Evolutionary conservation across 441 rosid genomes (phyloP).

Genomic region (Arabidopsis hybrid): DNA sequence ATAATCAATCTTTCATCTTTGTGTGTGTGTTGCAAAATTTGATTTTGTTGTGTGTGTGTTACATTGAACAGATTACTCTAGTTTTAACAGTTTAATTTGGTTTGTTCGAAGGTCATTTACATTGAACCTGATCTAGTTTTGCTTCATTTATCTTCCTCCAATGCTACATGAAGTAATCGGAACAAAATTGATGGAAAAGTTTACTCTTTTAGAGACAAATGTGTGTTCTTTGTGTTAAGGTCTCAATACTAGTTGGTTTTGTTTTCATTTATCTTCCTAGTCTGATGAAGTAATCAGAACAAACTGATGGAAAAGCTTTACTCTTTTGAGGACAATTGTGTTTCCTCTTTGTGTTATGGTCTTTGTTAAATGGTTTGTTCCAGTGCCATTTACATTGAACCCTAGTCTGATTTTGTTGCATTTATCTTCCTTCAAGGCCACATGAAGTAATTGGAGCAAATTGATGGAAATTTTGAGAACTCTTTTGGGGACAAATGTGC

Average conservation of each 20-base stretch:
- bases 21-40: slow-evolving; percentile 5
- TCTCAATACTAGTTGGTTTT: neutral
- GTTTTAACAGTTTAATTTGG: neutral
- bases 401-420: neutral
- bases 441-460: neutral
- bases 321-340: neutral
- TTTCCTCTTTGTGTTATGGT: slow-evolving; percentile 6
- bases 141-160: neutral
- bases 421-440: neutral
- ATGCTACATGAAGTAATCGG: neutral
- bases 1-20: slow-evolving; percentile 14
- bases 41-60: neutral
- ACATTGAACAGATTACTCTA: neutral
- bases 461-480: neutral
- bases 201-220: neutral
- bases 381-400: neutral
- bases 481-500: slow-evolving; percentile 1
- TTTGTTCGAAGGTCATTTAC: neutral
- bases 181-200: neutral
- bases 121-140: neutral
- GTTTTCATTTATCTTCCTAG: slow-evolving; percentile 1
- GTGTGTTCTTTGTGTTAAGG: neutral
- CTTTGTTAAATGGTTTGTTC: slow-evolving; percentile 5
- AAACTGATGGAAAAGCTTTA: slow-evolving; percentile 9
- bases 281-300: neutral